Evolutionary conservation across 805 yeast genomes (phyloP), one percentile per base, ranked within the genome.

Genomic region (Candida anglica): DNA sequence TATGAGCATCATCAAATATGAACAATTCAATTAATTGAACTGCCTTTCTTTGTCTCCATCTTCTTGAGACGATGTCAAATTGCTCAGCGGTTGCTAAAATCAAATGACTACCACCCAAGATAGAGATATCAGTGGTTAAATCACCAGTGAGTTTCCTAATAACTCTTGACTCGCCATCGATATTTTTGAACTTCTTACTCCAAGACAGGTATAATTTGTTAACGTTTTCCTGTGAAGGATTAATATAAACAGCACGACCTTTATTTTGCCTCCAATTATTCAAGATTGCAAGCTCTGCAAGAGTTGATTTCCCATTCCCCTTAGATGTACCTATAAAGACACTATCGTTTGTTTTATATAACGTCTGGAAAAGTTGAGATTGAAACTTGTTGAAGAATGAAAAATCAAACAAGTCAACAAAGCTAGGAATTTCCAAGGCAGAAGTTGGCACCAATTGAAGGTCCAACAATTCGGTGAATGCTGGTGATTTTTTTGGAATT

Each of bases 31-130:
- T 74, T 0, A 74, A 52, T 39, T 81, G 86, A 4, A 91, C 65
- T 2, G 77, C 77, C 43, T 75, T 77, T 36, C 94, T 69, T 42
- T 79, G 83, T 44, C 80, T 80, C 98, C 98, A 89, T 30, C 88
- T 69, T 40, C 91, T 73, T 0, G 95, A 75, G 1, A 88, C 47
- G 4, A 64, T 43, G 40, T 86, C 89, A 65, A 87, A 84, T 41
- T 86, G 91, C 15, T 62, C 67, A 0, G 96, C 95, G 0, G 97
- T 87, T 4, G 86, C 77, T 10, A 91, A 56, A 13, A 86, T 58
- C 33, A 91, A 55, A 52, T 88, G 91, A 36, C 77, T 73, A 19
- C 64, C 61, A 1, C 78, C 77, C 5, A 88, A 46, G 3, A 77
- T 44, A 32, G 67, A 63, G 38, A 81, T 48, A 48, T 88, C 93